Base-by-base conservation (phyloP, 495 filamentous ascomycete genomes). In the Lasiosphaeria ovina region DNA sequence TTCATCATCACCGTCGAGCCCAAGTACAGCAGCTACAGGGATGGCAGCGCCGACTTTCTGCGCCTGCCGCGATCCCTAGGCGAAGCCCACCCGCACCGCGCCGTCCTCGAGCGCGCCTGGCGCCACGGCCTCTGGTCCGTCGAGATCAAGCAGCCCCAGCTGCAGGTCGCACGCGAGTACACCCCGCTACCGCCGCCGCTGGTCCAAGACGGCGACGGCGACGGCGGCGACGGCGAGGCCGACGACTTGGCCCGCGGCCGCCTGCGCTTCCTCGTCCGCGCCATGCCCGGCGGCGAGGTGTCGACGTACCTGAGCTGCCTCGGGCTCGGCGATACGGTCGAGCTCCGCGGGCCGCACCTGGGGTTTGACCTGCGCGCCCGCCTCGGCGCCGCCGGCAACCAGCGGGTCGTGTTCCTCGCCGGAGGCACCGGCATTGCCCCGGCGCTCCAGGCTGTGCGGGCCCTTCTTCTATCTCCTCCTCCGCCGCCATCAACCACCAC, bases 361-460 rank as follows among this genome's bases (percentile, higher is more conserved):
- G 92, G 95, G 45, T 90, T 81, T 74, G 64, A 83, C 88, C 38
- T 88, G 79, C 10, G 58, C 68, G 12, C 67, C 75, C 48, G 87
- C 75, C 42, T 76, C 8, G 73, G 77, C 5, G 57, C 55, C 0
- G 54, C 1, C 24, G 24, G 24, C 24, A 24, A 56, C 10, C 59
- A 58, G 14, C 66, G 68, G 38, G 78, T 97, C 3, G 68, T 97
- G 3, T 97, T 98, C 71, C 76, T 97, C 36, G 94, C 93, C 12
- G 94, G 93, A 0, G 94, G 94, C 0, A 98, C 94, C 6, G 94
- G 93, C 0, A 94, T 98, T 70, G 92, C 91, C 31, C 90, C 93
- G 1, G 94, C 93, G 36, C 69, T 97, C 63, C 93, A 98, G 73
- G 81, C 87, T 32, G 90, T 84, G 40, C 74, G 85, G 58, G 81